Percentiles rank a stretch among this genome's conserved stretches.
phyloP scores from a whole-genome alignment of 1,284 basidiomycete species.

The Cryptococcus maquisensis region DNA sequence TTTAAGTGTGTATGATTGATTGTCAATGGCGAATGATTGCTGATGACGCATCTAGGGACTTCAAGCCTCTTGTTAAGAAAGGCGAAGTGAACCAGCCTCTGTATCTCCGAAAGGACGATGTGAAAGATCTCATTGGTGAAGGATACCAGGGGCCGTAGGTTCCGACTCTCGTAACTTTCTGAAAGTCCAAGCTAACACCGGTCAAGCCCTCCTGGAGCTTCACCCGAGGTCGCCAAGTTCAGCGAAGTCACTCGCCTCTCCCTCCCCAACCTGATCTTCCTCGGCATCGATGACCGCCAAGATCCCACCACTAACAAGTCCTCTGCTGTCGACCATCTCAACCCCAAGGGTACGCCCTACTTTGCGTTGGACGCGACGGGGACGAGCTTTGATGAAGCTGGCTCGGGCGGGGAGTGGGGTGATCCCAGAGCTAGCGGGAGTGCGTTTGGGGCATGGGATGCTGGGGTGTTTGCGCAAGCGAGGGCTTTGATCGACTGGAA shows the following conservation, averaged over 20 bases:
- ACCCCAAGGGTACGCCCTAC: constrained; percentile 68
- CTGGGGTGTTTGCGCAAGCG: constrained; percentile 68
- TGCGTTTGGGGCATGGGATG: constrained; percentile 51
- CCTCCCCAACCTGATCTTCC: constrained; percentile 57
- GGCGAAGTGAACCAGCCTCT: constrained; percentile 53
- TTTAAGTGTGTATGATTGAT: constrained; percentile 53
- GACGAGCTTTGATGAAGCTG: constrained; percentile 50
- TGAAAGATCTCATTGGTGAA: constrained; percentile 62
- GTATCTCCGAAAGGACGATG: constrained; percentile 55
- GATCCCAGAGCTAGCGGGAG: constrained; percentile 65
- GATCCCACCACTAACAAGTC: constrained; percentile 44
- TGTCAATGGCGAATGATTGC: background rate
- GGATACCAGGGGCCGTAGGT: constrained; percentile 33
- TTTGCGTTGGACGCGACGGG: constrained; percentile 68
- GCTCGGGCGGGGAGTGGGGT: constrained; percentile 56
- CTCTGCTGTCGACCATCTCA: constrained; percentile 58
- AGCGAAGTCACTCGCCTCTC: constrained; percentile 65
- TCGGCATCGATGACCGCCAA: constrained; percentile 72
- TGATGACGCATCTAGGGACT: constrained; percentile 22
- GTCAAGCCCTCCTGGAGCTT: background rate
- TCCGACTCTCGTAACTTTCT: background rate
- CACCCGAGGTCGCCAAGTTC: constrained; percentile 31
- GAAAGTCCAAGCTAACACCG: background rate
- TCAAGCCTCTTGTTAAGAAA: constrained; percentile 41
- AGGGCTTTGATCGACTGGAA: constrained; percentile 88